Evolutionary conservation across 257 asterid species (phyloP).

Genomic region (Solanum gandarillasii): DNA sequence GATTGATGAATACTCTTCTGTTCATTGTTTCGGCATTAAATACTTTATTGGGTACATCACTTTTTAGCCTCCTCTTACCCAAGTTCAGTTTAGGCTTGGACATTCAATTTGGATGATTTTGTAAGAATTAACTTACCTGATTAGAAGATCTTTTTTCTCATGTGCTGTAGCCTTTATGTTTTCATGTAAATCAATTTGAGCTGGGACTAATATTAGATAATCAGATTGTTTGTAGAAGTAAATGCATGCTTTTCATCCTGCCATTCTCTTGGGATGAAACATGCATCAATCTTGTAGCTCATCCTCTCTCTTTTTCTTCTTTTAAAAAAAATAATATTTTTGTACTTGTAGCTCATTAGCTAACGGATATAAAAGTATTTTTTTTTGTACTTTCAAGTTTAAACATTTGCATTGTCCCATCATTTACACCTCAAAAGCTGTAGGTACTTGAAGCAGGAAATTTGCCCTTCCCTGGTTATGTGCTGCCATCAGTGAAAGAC

Average conservation of each 20-base stretch:
- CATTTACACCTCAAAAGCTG: conserved; percentile 7
- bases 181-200: neutral
- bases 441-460: conserved; percentile 43
- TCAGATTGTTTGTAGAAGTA: neutral
- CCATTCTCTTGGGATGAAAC: neutral
- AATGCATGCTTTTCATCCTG: neutral
- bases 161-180: neutral
- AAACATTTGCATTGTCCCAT: neutral
- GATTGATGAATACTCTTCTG: neutral
- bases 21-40: neutral
- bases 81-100: neutral
- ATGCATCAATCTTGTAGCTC: neutral
- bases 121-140: neutral
- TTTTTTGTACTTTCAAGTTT: neutral
- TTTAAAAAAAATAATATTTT: too few relatives aligned
- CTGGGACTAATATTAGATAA: neutral
- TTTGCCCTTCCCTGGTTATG: neutral
- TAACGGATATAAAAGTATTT: neutral
- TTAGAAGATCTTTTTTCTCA: neutral
- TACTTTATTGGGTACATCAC: neutral
- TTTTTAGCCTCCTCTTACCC: neutral
- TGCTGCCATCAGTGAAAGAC: conserved; percentile 18
- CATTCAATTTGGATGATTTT: neutral
- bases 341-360: neutral
- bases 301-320: neutral